Evolutionary conservation across 1,284 basidiomycete genomes (phyloP).

Genomic region (Trametes sp.): DNA sequence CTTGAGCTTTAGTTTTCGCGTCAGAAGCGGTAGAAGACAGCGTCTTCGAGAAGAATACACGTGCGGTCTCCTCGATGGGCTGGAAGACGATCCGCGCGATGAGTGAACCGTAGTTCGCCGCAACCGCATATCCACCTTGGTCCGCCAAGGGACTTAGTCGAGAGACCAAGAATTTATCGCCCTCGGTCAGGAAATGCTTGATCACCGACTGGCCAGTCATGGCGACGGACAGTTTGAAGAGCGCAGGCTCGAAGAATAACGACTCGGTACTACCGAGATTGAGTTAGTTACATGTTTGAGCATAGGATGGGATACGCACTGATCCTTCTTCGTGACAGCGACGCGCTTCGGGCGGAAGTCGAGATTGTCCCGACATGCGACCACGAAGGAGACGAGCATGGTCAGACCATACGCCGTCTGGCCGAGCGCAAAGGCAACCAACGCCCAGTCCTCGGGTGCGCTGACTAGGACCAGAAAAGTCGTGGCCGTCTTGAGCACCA

Average conservation of each 20-base stretch:
- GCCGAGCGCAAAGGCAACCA: constrained; percentile 85
- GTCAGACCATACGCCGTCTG: constrained; percentile 73
- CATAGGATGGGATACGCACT: constrained; percentile 35
- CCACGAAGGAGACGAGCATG: constrained; percentile 44
- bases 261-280: constrained; percentile 29
- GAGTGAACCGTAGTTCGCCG: constrained; percentile 94
- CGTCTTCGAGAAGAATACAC: constrained; percentile 85
- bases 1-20: constrained; percentile 6
- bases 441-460: constrained; percentile 58
- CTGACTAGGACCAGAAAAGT: constrained; percentile 72
- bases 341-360: constrained; percentile 36
- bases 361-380: constrained; percentile 35
- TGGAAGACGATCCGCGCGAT: constrained; percentile 92
- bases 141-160: constrained; percentile 83
- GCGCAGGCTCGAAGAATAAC: constrained; percentile 55
- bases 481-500: constrained; percentile 75
- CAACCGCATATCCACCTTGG: constrained; percentile 94
- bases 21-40: constrained; percentile 43
- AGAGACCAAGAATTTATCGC: constrained; percentile 91
- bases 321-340: constrained; percentile 34
- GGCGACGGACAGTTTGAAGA: constrained; percentile 70
- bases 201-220: constrained; percentile 89
- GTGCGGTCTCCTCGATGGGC: constrained; percentile 89
- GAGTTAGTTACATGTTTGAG: constrained; percentile 3
- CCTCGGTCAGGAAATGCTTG: constrained; percentile 96